These are phyloP conservation scores for Globisporangium uncinulatum DNA, from an alignment of 352 stramenopile species.

Conservation along the genomic window DNA sequence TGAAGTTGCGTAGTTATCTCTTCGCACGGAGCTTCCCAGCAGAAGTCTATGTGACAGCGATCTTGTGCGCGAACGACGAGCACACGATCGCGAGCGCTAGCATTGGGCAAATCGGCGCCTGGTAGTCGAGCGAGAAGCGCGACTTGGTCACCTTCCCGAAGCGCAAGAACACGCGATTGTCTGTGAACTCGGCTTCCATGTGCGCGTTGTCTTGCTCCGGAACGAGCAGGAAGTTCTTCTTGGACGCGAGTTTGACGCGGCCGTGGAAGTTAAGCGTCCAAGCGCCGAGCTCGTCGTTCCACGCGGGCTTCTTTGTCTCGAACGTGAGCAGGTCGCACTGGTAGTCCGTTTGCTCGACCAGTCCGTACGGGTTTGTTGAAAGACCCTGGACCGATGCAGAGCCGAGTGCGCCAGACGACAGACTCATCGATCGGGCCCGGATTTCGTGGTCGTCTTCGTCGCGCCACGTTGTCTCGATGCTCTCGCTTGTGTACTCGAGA, in stretches of 20 bases:
- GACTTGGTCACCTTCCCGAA: conserved; percentile 84
- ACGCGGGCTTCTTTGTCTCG: conserved; percentile 77
- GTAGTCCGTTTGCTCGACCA: conserved; percentile 68
- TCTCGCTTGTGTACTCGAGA: conserved; percentile 30
- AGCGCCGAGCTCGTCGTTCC: conserved; percentile 74
- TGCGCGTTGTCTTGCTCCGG: conserved; percentile 44
- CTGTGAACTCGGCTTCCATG: conserved; percentile 44
- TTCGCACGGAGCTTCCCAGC: neutral
- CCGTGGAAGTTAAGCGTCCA: conserved; percentile 90
- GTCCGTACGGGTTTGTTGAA: conserved; percentile 45
- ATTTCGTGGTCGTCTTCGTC: conserved; percentile 50
- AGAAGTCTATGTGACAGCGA: conserved; percentile 46
- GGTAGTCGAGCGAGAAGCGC: conserved; percentile 78
- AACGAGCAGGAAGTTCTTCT: conserved; percentile 89
- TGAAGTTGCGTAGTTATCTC: neutral
- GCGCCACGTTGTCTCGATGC: conserved; percentile 27
- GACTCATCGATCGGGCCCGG: conserved; percentile 26
- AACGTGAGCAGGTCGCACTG: conserved; percentile 75
- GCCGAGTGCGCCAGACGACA: conserved; percentile 21
- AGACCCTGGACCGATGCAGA: conserved; percentile 17
- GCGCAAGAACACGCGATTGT: conserved; percentile 47
- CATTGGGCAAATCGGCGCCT: conserved; percentile 63
- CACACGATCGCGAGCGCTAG: conserved; percentile 76
- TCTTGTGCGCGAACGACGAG: conserved; percentile 84
- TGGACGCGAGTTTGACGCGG: conserved; percentile 86